Base-by-base conservation (phyloP, 2,329 filamentous ascomycete species). In the Boeremia exigua region DNA sequence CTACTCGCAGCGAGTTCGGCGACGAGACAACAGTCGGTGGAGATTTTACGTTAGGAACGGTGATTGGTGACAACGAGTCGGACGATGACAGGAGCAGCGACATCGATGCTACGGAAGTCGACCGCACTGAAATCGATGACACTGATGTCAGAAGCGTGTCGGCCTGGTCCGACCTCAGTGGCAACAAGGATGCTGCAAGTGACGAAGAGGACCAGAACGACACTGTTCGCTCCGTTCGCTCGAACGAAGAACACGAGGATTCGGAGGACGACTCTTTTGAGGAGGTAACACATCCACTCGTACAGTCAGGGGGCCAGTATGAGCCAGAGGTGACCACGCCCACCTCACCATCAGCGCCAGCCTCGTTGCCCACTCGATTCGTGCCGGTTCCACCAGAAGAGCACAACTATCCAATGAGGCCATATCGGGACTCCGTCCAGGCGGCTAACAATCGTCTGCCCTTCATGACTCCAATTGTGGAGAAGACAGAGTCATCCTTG, bases 401-500 rank as follows among this genome's bases (percentile, higher is more conserved):
- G 74, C 96, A 92, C 73, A 87, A 93, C 63, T 86, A 91, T 39
- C 89, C 91, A 15, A 89, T 84, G 53, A 84, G 88, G 43, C 90
- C 91, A 55, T 96, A 89, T 81, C 88, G 92, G 70, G 90, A 96
- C 75, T 86, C 91, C 70, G 84, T 80, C 32, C 84, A 92, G 73
- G 83, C 88, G 75, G 92, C 92, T 56, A 96, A 97, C 69, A 96
- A 93, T 76, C 88, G 93, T 50, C 81, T 98, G 9, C 95, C 94
- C 3, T 99, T 98, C 74, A 98, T 99, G 95, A 99, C 95, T 0
- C 95, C 95, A 1, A 99, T 99, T 63, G 94, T 95, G 1, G 95
- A 99, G 75, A 88, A 92, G 67, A 99, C 95, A 0, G 95, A 99
- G 76, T 90, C 88, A 10, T 97, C 93, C 0, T 78, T 98, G 5